Conservation (phyloP, 2,329 filamentous ascomycete species). For the Aspergillus niger region DNA sequence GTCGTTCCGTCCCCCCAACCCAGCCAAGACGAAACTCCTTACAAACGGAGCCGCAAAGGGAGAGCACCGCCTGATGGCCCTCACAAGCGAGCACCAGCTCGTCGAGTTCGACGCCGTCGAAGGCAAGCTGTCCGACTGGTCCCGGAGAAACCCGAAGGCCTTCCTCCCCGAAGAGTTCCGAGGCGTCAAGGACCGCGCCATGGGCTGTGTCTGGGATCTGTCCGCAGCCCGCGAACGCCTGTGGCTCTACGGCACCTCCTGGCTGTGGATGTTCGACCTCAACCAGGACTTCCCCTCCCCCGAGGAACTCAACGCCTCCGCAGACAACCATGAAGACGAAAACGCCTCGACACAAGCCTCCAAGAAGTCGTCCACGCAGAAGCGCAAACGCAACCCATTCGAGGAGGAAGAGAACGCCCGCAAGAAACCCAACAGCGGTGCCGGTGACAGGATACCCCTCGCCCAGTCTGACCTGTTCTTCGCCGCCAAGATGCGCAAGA, state of each 20-base stretch:
- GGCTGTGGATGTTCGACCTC: conserved; percentile 91
- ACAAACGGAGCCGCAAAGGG: conserved; percentile 54
- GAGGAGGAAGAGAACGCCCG: conserved; percentile 46
- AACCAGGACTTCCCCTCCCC: conserved; percentile 63
- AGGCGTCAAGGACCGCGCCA: conserved; percentile 74
- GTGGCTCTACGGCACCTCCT: conserved; percentile 85
- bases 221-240: conserved; percentile 60
- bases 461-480: conserved; percentile 47
- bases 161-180: conserved; percentile 74
- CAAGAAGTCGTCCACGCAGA: conserved; percentile 28
- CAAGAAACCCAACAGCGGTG: conserved; percentile 54
- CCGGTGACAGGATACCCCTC: conserved; percentile 56
- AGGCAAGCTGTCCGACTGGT: conserved; percentile 81
- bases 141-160: conserved; percentile 74
- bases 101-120: conserved; percentile 77
- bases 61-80: conserved; percentile 59
- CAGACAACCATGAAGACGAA: conserved; percentile 27
- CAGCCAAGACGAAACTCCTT: conserved; percentile 25
- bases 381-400: conserved; percentile 46
- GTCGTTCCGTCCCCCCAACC: conserved; percentile 61
- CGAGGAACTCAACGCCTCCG: conserved; percentile 29
- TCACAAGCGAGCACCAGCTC: conserved; percentile 68
- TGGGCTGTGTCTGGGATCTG: conserved; percentile 82
- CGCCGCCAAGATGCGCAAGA: conserved; percentile 53
- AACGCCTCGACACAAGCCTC: conserved; percentile 18